A percentile compares a stretch with the other conserved stretches of the same genome.
phyloP scores from a whole-genome alignment of 371 early-diverging fungal genomes.

The Mortierella sp. region DNA sequence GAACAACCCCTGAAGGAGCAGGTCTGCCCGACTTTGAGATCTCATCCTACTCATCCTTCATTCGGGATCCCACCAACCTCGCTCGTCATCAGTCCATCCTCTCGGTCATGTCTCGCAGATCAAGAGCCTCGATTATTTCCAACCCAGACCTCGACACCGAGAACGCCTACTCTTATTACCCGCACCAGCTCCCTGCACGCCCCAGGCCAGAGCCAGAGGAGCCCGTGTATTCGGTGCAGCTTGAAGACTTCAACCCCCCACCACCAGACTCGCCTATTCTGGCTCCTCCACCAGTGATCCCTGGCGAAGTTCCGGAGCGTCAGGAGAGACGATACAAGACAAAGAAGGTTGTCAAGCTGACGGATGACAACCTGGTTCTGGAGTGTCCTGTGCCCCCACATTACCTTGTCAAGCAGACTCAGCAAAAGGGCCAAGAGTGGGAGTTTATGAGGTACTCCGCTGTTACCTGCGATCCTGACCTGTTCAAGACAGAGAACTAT shows the following conservation, averaged over 20 bases:
- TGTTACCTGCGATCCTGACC: conserved; percentile 74
- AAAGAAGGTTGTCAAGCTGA: conserved; percentile 54
- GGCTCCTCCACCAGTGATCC: conserved; percentile 59
- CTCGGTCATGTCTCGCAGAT: conserved; percentile 41
- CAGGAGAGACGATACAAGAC: conserved; percentile 61
- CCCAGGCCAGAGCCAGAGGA: conserved; percentile 26
- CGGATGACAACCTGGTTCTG: conserved; percentile 66
- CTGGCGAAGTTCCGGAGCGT: conserved; percentile 60
- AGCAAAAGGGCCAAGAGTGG: conserved; percentile 70
- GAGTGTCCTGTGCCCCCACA: conserved; percentile 70
- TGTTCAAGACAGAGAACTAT: conserved; percentile 61
- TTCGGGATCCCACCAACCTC: conserved; percentile 41
- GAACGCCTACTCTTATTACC: conserved; percentile 48
- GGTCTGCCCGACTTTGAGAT: conserved; percentile 27
- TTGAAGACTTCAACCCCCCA: conserved; percentile 32
- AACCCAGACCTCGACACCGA: conserved; percentile 52
- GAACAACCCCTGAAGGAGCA: background rate
- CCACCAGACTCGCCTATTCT: conserved; percentile 41
- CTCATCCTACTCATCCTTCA: conserved; percentile 44
- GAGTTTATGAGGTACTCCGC: conserved; percentile 83
- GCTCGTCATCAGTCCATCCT: conserved; percentile 46
- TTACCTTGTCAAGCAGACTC: conserved; percentile 54
- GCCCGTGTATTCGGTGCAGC: conserved; percentile 29
- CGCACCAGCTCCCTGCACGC: conserved; percentile 30
- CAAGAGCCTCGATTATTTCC: conserved; percentile 39